Percentiles rank a stretch among this genome's conserved stretches.
Evolutionary conservation across 169 alveolate species (phyloP).

Genomic region (Cryptosporidium parvum): DNA sequence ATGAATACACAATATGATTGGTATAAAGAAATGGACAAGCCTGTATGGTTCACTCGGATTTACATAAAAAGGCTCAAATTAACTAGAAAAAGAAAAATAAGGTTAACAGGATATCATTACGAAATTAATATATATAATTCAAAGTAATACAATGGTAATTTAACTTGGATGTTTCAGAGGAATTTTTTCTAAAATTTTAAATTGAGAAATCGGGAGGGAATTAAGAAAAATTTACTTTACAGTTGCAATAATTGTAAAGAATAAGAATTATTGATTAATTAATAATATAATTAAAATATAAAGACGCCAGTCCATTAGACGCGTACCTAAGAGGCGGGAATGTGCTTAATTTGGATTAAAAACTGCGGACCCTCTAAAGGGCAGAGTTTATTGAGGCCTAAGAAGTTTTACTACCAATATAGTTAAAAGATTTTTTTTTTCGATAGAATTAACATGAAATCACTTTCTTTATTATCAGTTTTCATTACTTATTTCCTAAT

Average conservation of each 20-base stretch:
- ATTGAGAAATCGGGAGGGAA: neutral
- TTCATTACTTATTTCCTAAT: neutral
- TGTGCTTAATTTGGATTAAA: neutral
- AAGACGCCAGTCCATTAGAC: constrained; percentile 61
- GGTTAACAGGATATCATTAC: neutral
- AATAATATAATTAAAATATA: neutral
- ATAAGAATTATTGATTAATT: neutral
- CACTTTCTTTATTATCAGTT: neutral
- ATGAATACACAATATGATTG: too few relatives aligned
- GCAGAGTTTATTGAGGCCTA: too few relatives aligned
- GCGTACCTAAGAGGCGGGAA: constrained; percentile 51
- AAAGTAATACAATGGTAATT: neutral
- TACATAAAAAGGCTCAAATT: too few relatives aligned
- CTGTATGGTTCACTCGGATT: neutral
- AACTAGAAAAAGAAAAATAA: too few relatives aligned
- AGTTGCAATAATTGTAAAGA: neutral
- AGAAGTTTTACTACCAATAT: neutral
- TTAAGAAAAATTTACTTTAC: neutral
- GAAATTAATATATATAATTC: neutral
- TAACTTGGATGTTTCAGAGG: too few relatives aligned
- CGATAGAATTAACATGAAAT: neutral
- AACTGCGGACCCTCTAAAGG: constrained; percentile 29
- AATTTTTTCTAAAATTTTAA: too few relatives aligned
- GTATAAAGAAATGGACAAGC: neutral
- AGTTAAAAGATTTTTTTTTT: neutral